These are phyloP conservation scores for Poa pratensis DNA, from an alignment of 176 grass and related monocot species.

Conservation along the genomic window DNA sequence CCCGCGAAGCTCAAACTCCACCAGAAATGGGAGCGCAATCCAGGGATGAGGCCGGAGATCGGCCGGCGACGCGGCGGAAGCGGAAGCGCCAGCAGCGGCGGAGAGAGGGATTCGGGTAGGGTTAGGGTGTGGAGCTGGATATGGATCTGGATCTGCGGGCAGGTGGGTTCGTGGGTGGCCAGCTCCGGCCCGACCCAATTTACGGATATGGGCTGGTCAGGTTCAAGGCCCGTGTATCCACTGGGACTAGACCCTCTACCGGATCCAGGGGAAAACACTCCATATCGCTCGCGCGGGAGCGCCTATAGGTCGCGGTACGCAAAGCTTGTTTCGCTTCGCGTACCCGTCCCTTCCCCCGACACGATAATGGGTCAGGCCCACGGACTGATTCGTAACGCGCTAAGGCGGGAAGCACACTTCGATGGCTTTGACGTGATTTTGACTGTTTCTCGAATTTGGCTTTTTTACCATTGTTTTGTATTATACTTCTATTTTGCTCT, in stretches of 20 bases:
- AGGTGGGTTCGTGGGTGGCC: constrained; percentile 2
- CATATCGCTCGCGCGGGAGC: too few species aligned
- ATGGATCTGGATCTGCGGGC: constrained; percentile 30
- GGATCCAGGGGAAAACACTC: too few species aligned
- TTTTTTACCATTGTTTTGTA: too few species aligned
- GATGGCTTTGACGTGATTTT: too few species aligned
- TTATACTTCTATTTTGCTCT: too few species aligned
- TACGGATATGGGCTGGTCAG: not conserved
- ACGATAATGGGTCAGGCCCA: too few species aligned
- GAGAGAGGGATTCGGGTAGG: constrained; percentile 12
- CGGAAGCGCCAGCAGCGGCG: not conserved
- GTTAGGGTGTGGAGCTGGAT: constrained; percentile 33
- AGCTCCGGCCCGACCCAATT: constrained; percentile 13
- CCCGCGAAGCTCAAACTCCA: not conserved
- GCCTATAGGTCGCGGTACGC: too few species aligned
- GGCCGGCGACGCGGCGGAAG: not conserved
- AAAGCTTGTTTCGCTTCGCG: too few species aligned
- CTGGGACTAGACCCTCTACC: not conserved
- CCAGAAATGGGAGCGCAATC: not conserved
- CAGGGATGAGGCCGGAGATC: not conserved
- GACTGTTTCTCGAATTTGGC: too few species aligned
- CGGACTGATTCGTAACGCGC: too few species aligned
- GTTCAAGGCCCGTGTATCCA: not conserved
- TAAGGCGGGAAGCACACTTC: too few species aligned
- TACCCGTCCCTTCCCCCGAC: too few species aligned